Base-by-base conservation (phyloP, 257 asterid genomes). In the Nicotiana attenuata region DNA sequence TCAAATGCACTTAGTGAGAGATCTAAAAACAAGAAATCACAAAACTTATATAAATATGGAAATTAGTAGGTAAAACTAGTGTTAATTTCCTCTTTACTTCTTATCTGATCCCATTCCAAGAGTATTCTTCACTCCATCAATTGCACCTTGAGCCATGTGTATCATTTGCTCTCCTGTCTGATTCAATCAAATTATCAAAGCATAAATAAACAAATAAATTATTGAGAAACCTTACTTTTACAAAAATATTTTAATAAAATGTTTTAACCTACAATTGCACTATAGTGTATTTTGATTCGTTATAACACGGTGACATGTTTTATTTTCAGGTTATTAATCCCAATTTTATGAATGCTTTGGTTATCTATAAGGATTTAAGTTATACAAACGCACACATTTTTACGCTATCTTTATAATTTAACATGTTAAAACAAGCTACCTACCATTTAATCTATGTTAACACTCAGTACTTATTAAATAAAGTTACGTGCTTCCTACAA, bases 41-140 rank as follows among this genome's bases (percentile, higher is more conserved):
- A n/a, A 56, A 56, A 56, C 3, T 19, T 19, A 56, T 56, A 56
- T 19, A 20, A 7, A 57, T 57, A 10, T 57, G 26, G 8, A 57
- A 57, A 57, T 57, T 20, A 19, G 64, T 16, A 19, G 26, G 13
- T 57, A 57, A 19, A 57, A 19, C 3, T 57, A 2, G 11, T 19
- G 63, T 57, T 57, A n/a, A 41, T 41, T 41, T 41, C 13, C 11
- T 41, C 13, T 85, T 91, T 88, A 89, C 88, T 92, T 92, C 91
- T 84, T 89, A 1, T 92, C 20, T 3, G 76, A 91, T 20, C 93
- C 88, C 87, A 92, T 86, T 82, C 97, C 97, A 59, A 92, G 91
- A 63, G 91, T 92, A 89, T 89, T 92, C 87, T 91, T 92, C 82
- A 91, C 92, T 4, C 97, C 95, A 81, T 92, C 97, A 35, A 91